Percentiles rank a stretch among this genome's conserved stretches.
These are phyloP conservation scores for Scheffersomyces parashehatae DNA, from an alignment of 1,139 yeast species.

Conservation along the genomic window DNA sequence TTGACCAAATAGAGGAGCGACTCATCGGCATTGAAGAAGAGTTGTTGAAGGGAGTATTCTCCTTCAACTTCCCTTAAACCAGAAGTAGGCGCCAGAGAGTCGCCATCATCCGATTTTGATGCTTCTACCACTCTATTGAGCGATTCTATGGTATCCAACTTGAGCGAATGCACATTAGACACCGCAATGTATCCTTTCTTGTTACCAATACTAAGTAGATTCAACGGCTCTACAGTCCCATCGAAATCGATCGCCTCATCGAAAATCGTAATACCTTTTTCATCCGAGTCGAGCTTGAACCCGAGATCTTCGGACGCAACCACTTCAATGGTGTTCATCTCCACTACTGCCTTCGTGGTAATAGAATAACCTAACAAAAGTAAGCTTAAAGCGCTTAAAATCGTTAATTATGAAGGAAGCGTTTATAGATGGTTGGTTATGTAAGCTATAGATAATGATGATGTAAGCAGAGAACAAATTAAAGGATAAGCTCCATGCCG, in stretches of 20 bases:
- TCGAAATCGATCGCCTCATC: constrained; percentile 26
- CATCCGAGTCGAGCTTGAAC: constrained; percentile 29
- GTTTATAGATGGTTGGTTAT: too few relatives aligned
- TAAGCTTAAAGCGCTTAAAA: too few relatives aligned
- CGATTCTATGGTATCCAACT: constrained; percentile 16
- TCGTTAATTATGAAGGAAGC: too few relatives aligned
- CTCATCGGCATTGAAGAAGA: constrained; percentile 27
- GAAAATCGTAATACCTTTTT: constrained; percentile 29
- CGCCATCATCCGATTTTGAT: neutral
- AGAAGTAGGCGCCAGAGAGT: neutral
- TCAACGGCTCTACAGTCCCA: constrained; percentile 17
- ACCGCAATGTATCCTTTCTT: constrained; percentile 26
- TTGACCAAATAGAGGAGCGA: constrained; percentile 23
- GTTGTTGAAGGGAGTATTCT: constrained; percentile 17
- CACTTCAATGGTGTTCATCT: constrained; percentile 22
- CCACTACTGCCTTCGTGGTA: too few relatives aligned
- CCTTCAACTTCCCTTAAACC: constrained; percentile 1
- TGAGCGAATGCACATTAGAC: constrained; percentile 28
- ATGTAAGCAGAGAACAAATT: too few relatives aligned
- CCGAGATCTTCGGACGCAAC: constrained; percentile 40
- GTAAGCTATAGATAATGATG: too few relatives aligned
- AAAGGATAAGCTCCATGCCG: too few relatives aligned
- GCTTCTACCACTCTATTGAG: constrained; percentile 6
- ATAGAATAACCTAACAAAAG: too few relatives aligned
- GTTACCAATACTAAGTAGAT: constrained; percentile 32